Percentiles rank a stretch among this genome's conserved stretches.
Conservation (phyloP, 176 grass and related monocot genomes). For the Aegilops sharonensis region DNA sequence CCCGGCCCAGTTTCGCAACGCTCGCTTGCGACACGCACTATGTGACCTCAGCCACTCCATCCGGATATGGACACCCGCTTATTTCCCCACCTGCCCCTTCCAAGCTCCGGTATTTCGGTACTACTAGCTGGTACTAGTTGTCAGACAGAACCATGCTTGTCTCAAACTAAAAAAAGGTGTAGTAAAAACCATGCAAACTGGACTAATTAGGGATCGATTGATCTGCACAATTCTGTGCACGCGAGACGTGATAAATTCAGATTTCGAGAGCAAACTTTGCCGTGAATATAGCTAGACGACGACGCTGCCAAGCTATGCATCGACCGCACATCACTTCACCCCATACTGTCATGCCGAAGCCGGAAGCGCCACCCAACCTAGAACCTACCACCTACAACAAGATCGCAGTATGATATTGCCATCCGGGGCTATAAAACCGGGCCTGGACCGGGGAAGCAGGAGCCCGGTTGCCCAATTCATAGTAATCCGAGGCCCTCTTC, state of each 20-base stretch:
- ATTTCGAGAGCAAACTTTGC: not conserved
- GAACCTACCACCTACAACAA: not conserved
- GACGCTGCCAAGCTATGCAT: not conserved
- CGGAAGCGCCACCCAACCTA: not conserved
- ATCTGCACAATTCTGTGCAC: not conserved
- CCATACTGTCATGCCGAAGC: not conserved
- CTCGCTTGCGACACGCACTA: not conserved
- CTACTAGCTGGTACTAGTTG: too few species aligned
- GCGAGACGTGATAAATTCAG: not conserved
- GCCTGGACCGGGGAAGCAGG: not conserved
- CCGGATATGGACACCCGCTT: constrained; percentile 8
- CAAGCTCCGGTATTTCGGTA: not conserved
- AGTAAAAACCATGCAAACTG: not conserved
- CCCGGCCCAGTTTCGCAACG: not conserved
- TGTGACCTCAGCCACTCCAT: not conserved
- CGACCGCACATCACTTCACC: not conserved
- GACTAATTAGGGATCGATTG: not conserved
- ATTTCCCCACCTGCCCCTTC: not conserved
- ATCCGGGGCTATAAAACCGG: constrained; percentile 6
- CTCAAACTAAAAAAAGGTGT: too few species aligned
- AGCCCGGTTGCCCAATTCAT: not conserved
- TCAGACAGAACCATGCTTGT: too few species aligned
- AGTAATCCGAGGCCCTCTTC: constrained; percentile 4
- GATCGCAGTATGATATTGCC: not conserved
- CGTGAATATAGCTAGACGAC: not conserved